Base-by-base conservation (phyloP, 306 rosid genomes). In the Prunus armeniaca region DNA sequence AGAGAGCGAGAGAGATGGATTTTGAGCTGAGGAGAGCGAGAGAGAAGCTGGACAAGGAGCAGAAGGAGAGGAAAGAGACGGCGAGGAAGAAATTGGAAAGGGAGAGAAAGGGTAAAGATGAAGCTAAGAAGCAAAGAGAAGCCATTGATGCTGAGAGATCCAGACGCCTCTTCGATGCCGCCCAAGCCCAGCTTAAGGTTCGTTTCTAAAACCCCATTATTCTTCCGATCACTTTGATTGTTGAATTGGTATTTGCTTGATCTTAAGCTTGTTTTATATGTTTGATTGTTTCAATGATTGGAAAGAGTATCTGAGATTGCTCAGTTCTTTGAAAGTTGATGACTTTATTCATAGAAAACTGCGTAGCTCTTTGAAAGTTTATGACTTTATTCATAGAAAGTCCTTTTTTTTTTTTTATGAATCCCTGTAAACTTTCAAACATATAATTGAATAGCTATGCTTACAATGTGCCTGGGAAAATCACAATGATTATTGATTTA, bases 1-100 rank as follows among this genome's bases (percentile, higher is more conserved):
- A 49, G 46, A 71, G 49, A 69, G 74, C 8, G 72, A 50, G 75
- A 67, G 80, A 17, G 20, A 94, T 95, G 99, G 97, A 92, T 89
- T 95, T 89, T 64, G 99, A 95, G 82, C 86, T 95, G 61, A 74
- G 97, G 69, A 85, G 92, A 78, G 97, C 99, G 75, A 85, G 97
- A 76, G 99, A 95, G 91, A 95, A 91, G 86, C 85, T 95, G 68
- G 93, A 84, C 68, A 95, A 85, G 77, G 99, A 95, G 84, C 99
- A 95, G 85, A 90, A 72, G 70, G 97, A 88, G 88, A 66, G 89
- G 80, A 88, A 88, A 78, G 86, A 79, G 65, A 78, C 9, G 67
- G 89, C 91, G 17, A 83, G 85, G 82, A 64, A 65, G 83, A 89
- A 71, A 69, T 49, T 80, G 69, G 84, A 80, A n/a, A 89, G 75